Evolutionary conservation across 192 early-diverging fungal species (phyloP).

Genomic region (Gaertneriomyces semiglobifer): DNA sequence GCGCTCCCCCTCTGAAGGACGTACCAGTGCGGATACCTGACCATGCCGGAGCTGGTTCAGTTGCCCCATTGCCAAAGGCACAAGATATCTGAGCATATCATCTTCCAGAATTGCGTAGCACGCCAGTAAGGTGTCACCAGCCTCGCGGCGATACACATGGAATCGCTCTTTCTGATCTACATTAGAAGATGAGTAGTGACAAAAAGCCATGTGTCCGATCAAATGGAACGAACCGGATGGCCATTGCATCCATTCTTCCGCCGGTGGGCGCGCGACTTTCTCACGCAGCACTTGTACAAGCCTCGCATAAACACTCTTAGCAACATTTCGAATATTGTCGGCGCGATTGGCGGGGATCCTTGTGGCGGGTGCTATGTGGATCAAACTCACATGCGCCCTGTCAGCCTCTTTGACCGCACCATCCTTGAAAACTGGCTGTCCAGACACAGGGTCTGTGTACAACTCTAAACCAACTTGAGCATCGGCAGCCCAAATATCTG

Average conservation of each 20-base stretch:
- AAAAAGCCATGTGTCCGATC: background rate
- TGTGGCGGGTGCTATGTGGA: constrained; percentile 7
- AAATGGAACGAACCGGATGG: constrained; percentile 13
- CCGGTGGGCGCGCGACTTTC: constrained; percentile 30
- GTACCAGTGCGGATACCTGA: too few relatives aligned
- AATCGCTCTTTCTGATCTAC: constrained; percentile 37
- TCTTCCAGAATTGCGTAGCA: constrained; percentile 30
- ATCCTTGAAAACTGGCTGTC: constrained; percentile 29
- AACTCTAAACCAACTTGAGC: constrained; percentile 4
- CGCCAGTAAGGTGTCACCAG: constrained; percentile 27
- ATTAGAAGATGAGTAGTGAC: background rate
- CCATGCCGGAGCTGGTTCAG: constrained; percentile 11
- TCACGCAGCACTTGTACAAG: constrained; percentile 23
- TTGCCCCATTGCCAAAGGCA: constrained; percentile 20
- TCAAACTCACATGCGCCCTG: background rate
- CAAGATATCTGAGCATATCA: constrained; percentile 20
- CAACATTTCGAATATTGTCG: constrained; percentile 13
- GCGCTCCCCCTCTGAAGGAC: background rate
- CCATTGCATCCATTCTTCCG: constrained; percentile 29
- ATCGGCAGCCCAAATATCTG: background rate
- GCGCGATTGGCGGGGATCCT: background rate
- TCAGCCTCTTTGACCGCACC: background rate
- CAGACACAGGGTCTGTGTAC: constrained; percentile 31
- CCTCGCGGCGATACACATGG: constrained; percentile 30
- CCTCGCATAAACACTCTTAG: constrained; percentile 17